phyloP scores from a whole-genome alignment of 805 yeast species.

The Saccharomycopsis sp. region DNA sequence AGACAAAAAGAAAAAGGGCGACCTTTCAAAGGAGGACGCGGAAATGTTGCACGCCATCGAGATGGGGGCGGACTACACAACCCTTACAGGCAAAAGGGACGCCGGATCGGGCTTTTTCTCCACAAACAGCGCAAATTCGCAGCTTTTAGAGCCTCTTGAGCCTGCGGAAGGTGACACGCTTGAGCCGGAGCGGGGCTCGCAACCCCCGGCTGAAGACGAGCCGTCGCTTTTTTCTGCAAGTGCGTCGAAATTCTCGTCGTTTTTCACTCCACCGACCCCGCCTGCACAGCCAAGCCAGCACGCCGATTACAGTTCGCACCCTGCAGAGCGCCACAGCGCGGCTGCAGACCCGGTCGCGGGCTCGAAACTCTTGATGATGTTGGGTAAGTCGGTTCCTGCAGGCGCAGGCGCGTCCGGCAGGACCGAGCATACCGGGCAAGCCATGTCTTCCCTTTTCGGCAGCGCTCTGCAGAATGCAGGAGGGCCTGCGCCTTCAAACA shows the following conservation, averaged over 20 bases:
- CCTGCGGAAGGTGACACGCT: not conserved
- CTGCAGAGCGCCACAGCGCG: not conserved
- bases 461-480: not conserved
- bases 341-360: slow-evolving; percentile 11
- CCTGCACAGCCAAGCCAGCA: slow-evolving; percentile 17
- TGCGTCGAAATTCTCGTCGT: slow-evolving; percentile 32
- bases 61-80: not conserved
- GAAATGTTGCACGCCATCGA: slow-evolving; percentile 10
- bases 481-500: not conserved
- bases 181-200: not conserved
- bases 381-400: slow-evolving; percentile 15
- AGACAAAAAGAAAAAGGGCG: slow-evolving; percentile 42
- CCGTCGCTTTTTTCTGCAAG: slow-evolving; percentile 6
- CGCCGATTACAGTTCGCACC: slow-evolving; percentile 3
- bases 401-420: slow-evolving; percentile 4
- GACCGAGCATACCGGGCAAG: not conserved
- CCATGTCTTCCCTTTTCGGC: not conserved
- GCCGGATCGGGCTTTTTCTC: slow-evolving; percentile 5
- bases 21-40: slow-evolving; percentile 19
- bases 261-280: slow-evolving; percentile 25
- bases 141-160: not conserved
- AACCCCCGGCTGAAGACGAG: not conserved
- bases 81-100: not conserved
- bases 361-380: slow-evolving; percentile 16
- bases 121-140: not conserved